These are phyloP conservation scores for Fusarium praegraminearum DNA, from an alignment of 2,329 filamentous ascomycete species.

Conservation along the genomic window DNA sequence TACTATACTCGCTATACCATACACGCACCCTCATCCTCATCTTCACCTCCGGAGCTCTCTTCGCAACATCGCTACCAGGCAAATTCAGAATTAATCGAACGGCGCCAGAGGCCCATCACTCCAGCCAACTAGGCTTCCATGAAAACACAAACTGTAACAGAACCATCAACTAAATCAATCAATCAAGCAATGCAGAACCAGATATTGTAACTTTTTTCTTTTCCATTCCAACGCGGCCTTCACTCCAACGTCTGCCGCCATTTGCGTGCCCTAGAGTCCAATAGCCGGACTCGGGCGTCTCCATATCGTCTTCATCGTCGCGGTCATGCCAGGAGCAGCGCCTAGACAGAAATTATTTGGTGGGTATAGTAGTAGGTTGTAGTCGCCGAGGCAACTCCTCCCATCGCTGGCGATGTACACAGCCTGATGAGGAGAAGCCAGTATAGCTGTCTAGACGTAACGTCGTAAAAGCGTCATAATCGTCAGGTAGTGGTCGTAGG, in stretches of 20 bases:
- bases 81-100: constrained; percentile 45
- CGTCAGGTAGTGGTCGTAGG: constrained; percentile 57
- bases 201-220: constrained; percentile 48
- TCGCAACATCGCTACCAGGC: constrained; percentile 43
- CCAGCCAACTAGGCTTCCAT: constrained; percentile 11
- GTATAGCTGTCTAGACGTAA: constrained; percentile 61
- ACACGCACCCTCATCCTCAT: neutral
- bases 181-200: constrained; percentile 40
- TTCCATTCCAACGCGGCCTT: constrained; percentile 41
- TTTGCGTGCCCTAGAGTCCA: constrained; percentile 31
- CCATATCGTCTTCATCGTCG: constrained; percentile 49
- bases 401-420: constrained; percentile 49
- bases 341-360: constrained; percentile 56
- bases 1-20: neutral
- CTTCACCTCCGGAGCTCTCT: constrained; percentile 23
- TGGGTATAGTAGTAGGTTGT: constrained; percentile 57
- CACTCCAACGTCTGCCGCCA: constrained; percentile 35
- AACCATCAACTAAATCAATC: constrained; percentile 29
- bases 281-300: constrained; percentile 36
- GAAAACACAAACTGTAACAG: constrained; percentile 30
- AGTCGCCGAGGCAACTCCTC: constrained; percentile 53
- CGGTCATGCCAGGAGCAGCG: constrained; percentile 51
- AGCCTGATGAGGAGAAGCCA: constrained; percentile 50
- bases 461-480: constrained; percentile 62
- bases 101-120: constrained; percentile 24